phyloP scores from a whole-genome alignment of 352 stramenopile species.

The Globisporangium parvum region DNA sequence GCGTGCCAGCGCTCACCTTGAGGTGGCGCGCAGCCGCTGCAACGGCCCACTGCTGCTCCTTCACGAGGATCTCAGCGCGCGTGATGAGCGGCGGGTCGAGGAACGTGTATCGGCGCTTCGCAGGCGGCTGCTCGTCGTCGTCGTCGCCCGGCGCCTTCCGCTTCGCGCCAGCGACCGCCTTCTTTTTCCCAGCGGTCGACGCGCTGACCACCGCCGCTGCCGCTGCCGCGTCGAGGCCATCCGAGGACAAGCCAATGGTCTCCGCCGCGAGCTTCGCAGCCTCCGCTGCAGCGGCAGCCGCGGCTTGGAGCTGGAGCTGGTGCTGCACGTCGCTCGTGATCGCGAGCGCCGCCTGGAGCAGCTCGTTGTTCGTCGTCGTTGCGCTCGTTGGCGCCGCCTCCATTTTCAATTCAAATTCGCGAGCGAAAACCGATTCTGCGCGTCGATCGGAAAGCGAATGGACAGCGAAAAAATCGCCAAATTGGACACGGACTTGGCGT shows the following conservation, averaged over 20 bases:
- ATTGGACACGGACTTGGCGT: too few species aligned
- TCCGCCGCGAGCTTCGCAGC: neutral
- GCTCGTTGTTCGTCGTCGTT: neutral
- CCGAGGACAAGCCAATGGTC: neutral
- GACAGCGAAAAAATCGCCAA: too few species aligned
- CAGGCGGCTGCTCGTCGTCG: neutral
- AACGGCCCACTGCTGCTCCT: constrained; percentile 8
- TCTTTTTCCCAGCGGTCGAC: neutral
- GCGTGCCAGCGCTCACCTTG: constrained; percentile 10
- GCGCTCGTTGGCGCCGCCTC: neutral
- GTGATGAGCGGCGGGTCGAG: constrained; percentile 8
- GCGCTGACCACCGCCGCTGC: neutral
- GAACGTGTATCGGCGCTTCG: constrained; percentile 8
- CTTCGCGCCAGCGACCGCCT: neutral
- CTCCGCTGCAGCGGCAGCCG: neutral
- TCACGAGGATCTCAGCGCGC: constrained; percentile 8
- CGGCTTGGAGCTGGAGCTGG: neutral
- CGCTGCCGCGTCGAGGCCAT: neutral
- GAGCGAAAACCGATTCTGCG: too few species aligned
- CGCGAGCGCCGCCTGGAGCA: neutral
- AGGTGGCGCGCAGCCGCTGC: constrained; percentile 8
- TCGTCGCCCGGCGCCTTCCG: neutral
- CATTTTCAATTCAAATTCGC: too few species aligned
- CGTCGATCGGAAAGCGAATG: too few species aligned
- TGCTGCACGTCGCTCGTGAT: constrained; percentile 1